These are phyloP conservation scores for Chrysochromulina tobinii DNA, from an alignment of 78 protist genomes.

Conservation along the genomic window DNA sequence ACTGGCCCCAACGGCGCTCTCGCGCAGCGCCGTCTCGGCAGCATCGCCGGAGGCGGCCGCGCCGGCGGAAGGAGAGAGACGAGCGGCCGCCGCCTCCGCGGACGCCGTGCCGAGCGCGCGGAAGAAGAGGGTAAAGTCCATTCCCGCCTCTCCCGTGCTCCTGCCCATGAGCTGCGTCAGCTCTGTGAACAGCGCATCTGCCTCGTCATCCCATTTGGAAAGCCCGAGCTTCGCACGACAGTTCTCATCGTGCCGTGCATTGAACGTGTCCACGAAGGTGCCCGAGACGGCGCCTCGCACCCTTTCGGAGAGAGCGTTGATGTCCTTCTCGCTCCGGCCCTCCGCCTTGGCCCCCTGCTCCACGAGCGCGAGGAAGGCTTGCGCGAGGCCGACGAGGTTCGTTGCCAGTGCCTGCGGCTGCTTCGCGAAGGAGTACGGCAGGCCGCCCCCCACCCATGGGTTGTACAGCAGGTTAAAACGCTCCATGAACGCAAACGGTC, in stretches of 20 bases:
- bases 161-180: background rate
- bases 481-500: conserved; percentile 27
- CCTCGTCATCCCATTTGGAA: background rate
- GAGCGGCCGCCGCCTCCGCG: too few relatives aligned
- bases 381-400: background rate
- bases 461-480: background rate
- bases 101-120: background rate
- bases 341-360: background rate
- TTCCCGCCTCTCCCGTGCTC: background rate
- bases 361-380: background rate
- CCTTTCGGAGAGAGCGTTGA: background rate
- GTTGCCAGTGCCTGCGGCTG: background rate
- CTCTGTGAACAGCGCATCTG: background rate
- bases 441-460: background rate
- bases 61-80: too few relatives aligned
- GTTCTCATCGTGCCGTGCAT: background rate
- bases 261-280: background rate
- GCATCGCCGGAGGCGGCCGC: background rate
- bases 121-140: conserved; percentile 37
- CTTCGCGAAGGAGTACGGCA: background rate
- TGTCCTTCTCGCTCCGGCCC: background rate
- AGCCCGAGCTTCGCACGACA: conserved; percentile 30
- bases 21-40: background rate
- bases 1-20: background rate
- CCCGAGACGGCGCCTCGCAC: background rate